Percentiles rank a stretch among this genome's conserved stretches.
phyloP scores from a whole-genome alignment of 345 rosid species.

The Syzygium aqueum region DNA sequence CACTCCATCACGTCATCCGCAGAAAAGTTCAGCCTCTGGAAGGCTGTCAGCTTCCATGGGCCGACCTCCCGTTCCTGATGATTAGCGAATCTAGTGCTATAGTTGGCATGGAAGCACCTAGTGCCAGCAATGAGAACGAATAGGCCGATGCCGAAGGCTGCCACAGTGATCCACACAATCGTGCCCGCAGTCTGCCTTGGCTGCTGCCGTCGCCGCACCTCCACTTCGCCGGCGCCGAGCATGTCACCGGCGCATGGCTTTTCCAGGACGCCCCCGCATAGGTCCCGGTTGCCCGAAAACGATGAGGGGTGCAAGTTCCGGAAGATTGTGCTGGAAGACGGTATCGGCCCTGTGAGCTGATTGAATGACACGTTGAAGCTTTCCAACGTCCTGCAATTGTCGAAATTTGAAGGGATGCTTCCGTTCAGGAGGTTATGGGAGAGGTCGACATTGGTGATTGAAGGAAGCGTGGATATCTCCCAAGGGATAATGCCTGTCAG shows the following conservation, averaged over 20 bases:
- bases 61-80: conserved; percentile 41
- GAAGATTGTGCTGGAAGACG: conserved; percentile 51
- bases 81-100: conserved; percentile 24
- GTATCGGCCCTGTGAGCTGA: conserved; percentile 63
- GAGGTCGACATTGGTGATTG: conserved; percentile 67
- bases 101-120: conserved; percentile 58
- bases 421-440: conserved; percentile 73
- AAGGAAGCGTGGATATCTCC: conserved; percentile 76
- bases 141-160: conserved; percentile 67
- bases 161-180: conserved; percentile 81
- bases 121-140: conserved; percentile 80
- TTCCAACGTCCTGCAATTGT: conserved; percentile 63
- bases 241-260: conserved; percentile 52
- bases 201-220: conserved; percentile 24
- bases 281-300: conserved; percentile 61
- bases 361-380: conserved; percentile 78
- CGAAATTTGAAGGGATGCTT: conserved; percentile 73
- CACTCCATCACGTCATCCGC: conserved; percentile 88
- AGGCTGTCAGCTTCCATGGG: conserved; percentile 91
- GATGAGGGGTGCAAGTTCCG: conserved; percentile 75
- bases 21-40: conserved; percentile 78
- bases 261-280: conserved; percentile 54
- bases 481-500: conserved; percentile 78
- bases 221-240: conserved; percentile 18
- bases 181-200: conserved; percentile 68